Evolutionary conservation across 1,139 yeast species (phyloP).

Genomic region (Suhomyces wounanorum): DNA sequence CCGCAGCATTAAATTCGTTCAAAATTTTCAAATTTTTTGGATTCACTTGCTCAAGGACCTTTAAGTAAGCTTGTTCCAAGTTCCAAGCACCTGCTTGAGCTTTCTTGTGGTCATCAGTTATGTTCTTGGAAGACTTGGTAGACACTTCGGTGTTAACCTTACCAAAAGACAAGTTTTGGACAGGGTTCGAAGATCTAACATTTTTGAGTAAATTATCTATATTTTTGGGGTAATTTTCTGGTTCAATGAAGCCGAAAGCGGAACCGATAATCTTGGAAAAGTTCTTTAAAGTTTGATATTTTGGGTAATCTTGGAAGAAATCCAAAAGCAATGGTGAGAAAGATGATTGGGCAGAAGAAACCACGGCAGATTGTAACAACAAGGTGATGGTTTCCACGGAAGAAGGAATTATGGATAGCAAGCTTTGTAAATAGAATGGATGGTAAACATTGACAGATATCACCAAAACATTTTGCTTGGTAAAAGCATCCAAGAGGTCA

Average conservation of each 20-base stretch:
- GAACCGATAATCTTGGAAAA: constrained; percentile 61
- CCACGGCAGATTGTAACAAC: constrained; percentile 58
- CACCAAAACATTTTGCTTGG: constrained; percentile 48
- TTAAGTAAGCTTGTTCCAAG: constrained; percentile 77
- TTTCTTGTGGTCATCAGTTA: constrained; percentile 25
- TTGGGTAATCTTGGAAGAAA: constrained; percentile 62
- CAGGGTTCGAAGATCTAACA: constrained; percentile 53
- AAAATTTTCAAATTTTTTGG: constrained; percentile 55
- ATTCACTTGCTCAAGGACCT: constrained; percentile 71
- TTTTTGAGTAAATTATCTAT: constrained; percentile 55
- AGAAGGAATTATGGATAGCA: constrained; percentile 57
- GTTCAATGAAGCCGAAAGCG: constrained; percentile 52
- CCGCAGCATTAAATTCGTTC: constrained; percentile 47
- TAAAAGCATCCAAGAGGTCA: constrained; percentile 45
- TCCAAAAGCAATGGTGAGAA: constrained; percentile 73
- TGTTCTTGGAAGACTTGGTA: constrained; percentile 32
- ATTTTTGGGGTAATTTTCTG: constrained; percentile 46
- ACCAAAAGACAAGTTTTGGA: constrained; percentile 68
- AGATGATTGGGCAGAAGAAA: constrained; percentile 45
- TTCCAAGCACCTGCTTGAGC: constrained; percentile 50
- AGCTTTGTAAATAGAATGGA: constrained; percentile 62
- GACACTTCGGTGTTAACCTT: constrained; percentile 32
- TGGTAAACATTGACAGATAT: constrained; percentile 64
- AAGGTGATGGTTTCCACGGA: constrained; percentile 61
- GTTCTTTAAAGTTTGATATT: constrained; percentile 46